Evolutionary conservation across 192 early-diverging fungal genomes (phyloP), one percentile per base, ranked within the genome.

Genomic region (Backusella parvicylindrica): DNA sequence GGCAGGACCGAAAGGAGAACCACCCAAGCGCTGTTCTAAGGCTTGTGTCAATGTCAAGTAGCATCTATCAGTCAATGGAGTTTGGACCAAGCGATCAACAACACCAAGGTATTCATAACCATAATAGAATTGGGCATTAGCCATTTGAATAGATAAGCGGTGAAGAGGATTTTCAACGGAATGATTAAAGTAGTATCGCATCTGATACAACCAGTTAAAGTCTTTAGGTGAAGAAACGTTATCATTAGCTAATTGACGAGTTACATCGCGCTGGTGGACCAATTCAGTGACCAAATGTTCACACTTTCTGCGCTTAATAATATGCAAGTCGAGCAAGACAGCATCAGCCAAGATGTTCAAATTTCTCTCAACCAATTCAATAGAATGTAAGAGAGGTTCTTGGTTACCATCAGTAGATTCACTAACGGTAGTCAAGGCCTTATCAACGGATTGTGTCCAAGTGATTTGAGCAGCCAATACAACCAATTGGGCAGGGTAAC

Each of bases 101-200:
- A 99, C 91, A 53, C 98, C 98, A 76, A 98, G 90, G 74, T 99
- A 99, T 84, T 99, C 99, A 71, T 92, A 99, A 2, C 99, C 99
- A 75, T 99, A 99, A 6, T 83, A 84, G 85, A 99, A 99, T 38
- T 90, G 82, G 11, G 98, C 97, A 68, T 98, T 94, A 1, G 96
- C 98, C 94, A 99, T 97, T 30, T 86, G 84, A 73, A 99, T 94
- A 0, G 81, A 81, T 15, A 99, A 84, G 32, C 94, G 83, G 56
- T 86, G 81, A 38, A 95, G 74, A 26, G 92, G 92, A 64, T 96
- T 89, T n/a, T 88, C 82, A 16, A 81, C 79, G 8, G 79, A 79
- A 18, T 75, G 72, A 16, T 86, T 80, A 70, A 91, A 85, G 78
- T 93, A 94, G 87, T 95, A 97, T 78, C 96, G 97, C 79, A 98